Base-by-base conservation (phyloP, 176 grass and related monocot species). In the Triticum urartu region DNA sequence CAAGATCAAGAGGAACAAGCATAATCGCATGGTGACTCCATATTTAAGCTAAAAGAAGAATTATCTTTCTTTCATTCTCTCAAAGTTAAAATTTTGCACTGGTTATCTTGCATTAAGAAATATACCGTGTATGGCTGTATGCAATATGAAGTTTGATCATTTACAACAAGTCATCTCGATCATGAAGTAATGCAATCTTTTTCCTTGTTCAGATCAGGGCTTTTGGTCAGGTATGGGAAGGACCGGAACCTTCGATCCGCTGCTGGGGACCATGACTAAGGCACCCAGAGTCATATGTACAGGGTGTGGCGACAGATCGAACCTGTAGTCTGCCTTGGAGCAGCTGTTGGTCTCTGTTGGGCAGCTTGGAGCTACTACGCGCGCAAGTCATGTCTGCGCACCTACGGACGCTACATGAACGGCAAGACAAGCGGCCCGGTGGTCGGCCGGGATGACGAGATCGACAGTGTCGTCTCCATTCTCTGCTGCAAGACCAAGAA, bases 401-500 rank as follows among this genome's bases (percentile, higher is more conserved):
- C 69, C 36, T 72, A 72, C 5, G 69, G 38, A 7, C 69, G 0
- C 11, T 72, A 43, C 69, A 13, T 72, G 69, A 72, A 21, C 5
- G 69, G 69, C 10, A 25, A 72, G 1, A 40, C 7, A 9, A 22
- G 36, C 0, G 68, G 38, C 21, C 38, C 9, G 69, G 69, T 72
- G 69, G 69, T 72, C 11, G 69, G 69, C 10, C 69, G 69, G 21
- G 69, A 72, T 7, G 69, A 72, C 5, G 69, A 72, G 21, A 72
- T 72, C 21, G 69, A 72, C 8, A 21, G 20, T 22, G 21, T 72
- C 35, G 5, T 72, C 11, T 72, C 69, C 69, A 72, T 72, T 43
- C 69, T 72, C 38, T 72, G 69, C 69, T 72, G 69, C 21, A 72
- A 72, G 38, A 72, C 69, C 36, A 72, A 72, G 69, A 72, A 72